Base-by-base conservation (phyloP, 345 rosid species). In the Boechera retrofracta region DNA sequence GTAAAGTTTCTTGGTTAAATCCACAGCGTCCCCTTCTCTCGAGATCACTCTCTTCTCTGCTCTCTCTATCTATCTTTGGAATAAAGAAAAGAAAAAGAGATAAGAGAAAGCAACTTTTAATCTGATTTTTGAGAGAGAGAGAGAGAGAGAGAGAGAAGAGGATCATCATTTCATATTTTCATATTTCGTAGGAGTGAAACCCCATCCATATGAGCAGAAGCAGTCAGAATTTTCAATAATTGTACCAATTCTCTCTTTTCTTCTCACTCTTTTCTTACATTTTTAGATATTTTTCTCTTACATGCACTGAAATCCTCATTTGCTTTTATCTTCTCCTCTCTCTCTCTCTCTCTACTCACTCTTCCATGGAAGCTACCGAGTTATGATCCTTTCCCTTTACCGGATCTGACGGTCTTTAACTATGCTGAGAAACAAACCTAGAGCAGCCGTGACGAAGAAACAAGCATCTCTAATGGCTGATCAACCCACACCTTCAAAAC, bases 401-500 rank as follows among this genome's bases (percentile, higher is more conserved):
- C n/a, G 21, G 56, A 71, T 64, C 76, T 63, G 59, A 75, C 47
- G 2, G 7, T 33, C 64, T 44, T 58, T 2, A 74, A 77, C 67
- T 51, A 82, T 86, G 89, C 83, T 88, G 58, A 83, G 86, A 81
- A 83, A 82, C 58, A 83, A 87, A 75, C 75, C 82, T 26, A 78
- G 85, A 48, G 18, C 49, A 45, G 83, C 89, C 65, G 82, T 82
- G 71, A 70, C 84, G 29, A 83, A 81, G 49, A 88, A 88, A 71
- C 93, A 89, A 78, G 62, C 82, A 1, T 73, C 75, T 77, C 76
- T 87, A 64, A 87, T 87, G 91, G 83, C 88, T 71, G 87, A 90
- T 81, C 87, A 84, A 47, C 71, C 82, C 38, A 83, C 76, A 28
- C 59, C 85, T 59, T 60, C 86, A 0, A 69, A 85, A 57, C 52